Percentiles rank a stretch among this genome's conserved stretches.
Conservation (phyloP, 495 filamentous ascomycete species). For the Paragyromitra xinjiangensis region DNA sequence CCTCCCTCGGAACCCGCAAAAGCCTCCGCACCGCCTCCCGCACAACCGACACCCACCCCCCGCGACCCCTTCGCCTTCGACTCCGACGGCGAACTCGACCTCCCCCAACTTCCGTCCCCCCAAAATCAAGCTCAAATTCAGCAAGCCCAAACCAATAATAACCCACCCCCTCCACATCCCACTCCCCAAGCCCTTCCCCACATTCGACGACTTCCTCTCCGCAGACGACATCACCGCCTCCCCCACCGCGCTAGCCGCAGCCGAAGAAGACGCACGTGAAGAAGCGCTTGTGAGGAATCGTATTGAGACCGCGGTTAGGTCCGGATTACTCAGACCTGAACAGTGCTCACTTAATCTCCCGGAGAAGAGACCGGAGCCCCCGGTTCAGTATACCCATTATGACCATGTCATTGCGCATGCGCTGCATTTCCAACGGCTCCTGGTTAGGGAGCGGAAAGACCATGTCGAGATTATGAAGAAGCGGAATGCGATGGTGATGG, state of each 20-base stretch:
- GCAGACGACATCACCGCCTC: constrained; percentile 62
- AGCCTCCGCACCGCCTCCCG: constrained; percentile 54
- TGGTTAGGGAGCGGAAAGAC: constrained; percentile 77
- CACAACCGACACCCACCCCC: constrained; percentile 13
- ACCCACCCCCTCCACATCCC: constrained; percentile 66
- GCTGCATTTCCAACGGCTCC: constrained; percentile 77
- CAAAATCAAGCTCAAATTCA: constrained; percentile 56
- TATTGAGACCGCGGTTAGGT: constrained; percentile 73
- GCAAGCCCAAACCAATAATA: constrained; percentile 58
- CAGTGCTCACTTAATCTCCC: constrained; percentile 78
- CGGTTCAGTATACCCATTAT: constrained; percentile 79
- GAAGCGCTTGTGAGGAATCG: constrained; percentile 66
- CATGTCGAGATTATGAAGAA: constrained; percentile 75
- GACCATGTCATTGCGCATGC: constrained; percentile 87
- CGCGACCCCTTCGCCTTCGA: constrained; percentile 50
- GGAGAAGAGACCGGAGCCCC: constrained; percentile 76
- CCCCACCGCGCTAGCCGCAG: constrained; percentile 63
- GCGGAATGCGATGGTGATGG: constrained; percentile 63
- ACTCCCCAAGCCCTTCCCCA: constrained; percentile 61
- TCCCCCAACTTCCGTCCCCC: constrained; percentile 49
- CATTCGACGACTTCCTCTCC: constrained; percentile 65
- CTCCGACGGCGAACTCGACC: constrained; percentile 55
- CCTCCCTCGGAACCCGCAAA: constrained; percentile 53
- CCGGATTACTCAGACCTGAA: constrained; percentile 75
- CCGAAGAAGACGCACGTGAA: constrained; percentile 63